phyloP scores from a whole-genome alignment of 495 filamentous ascomycete genomes.

The Neurospora africana region DNA sequence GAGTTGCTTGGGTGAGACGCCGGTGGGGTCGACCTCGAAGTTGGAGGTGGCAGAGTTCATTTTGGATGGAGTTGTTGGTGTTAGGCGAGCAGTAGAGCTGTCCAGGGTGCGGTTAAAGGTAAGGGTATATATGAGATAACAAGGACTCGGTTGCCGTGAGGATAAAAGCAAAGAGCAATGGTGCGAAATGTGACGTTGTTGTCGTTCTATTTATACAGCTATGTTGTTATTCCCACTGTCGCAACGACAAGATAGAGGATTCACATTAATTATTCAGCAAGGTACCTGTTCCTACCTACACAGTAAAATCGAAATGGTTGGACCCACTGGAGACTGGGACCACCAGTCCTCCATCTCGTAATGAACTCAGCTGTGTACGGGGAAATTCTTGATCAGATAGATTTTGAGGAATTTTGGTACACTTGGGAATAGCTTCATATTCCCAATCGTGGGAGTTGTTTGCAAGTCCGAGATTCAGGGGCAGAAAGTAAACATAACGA shows the following conservation, averaged over 20 bases:
- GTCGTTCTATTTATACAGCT: neutral
- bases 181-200: neutral
- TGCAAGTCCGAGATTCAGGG: neutral
- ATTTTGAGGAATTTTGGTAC: neutral
- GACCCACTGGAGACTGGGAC: neutral
- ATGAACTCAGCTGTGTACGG: neutral
- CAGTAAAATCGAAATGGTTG: neutral
- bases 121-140: neutral
- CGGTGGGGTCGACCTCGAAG: conserved; percentile 18
- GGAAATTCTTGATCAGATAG: neutral
- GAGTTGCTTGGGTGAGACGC: conserved; percentile 24
- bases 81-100: too few relatives aligned
- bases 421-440: neutral
- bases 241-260: neutral
- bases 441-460: neutral
- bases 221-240: neutral
- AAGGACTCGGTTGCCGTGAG: neutral
- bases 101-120: neutral
- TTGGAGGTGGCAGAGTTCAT: conserved; percentile 28
- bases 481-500: neutral
- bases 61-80: conserved; percentile 1
- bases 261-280: neutral
- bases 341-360: neutral
- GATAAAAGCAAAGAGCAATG: neutral
- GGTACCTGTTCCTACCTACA: neutral